Conservation (phyloP, 768 basidiomycete species). For the Inosperma sp. region DNA sequence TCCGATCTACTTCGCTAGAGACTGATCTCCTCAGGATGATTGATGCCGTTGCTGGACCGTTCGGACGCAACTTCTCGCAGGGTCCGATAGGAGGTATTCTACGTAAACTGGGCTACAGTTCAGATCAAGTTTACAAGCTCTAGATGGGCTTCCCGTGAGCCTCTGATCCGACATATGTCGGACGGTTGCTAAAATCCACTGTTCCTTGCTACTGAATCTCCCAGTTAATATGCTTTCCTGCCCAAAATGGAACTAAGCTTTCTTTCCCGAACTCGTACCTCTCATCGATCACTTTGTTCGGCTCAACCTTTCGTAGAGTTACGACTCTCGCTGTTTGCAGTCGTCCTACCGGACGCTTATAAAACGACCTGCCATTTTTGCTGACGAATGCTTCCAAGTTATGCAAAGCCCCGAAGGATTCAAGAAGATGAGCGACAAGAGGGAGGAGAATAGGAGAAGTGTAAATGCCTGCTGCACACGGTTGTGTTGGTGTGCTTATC, state of each 20-base stretch:
- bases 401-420: constrained; percentile 82
- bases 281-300: constrained; percentile 40
- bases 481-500: constrained; percentile 58
- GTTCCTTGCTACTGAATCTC: constrained; percentile 31
- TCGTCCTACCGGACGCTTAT: constrained; percentile 37
- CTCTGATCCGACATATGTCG: too few relatives aligned
- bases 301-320: constrained; percentile 38
- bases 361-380: constrained; percentile 75
- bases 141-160: constrained; percentile 27
- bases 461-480: constrained; percentile 95
- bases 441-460: constrained; percentile 91
- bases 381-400: constrained; percentile 79
- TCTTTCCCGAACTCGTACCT: constrained; percentile 46
- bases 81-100: constrained; percentile 65
- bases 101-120: constrained; percentile 55
- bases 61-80: constrained; percentile 71
- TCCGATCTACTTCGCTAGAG: neutral
- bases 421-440: constrained; percentile 81
- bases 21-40: constrained; percentile 56
- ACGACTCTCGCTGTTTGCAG: constrained; percentile 33
- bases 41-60: constrained; percentile 66
- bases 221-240: constrained; percentile 79
- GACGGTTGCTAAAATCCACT: neutral
- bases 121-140: constrained; percentile 67
- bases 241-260: constrained; percentile 80